Percentiles rank a stretch among this genome's conserved stretches.
phyloP scores from a whole-genome alignment of 139 green algal species.

The Edaphochlamys debaryana region DNA sequence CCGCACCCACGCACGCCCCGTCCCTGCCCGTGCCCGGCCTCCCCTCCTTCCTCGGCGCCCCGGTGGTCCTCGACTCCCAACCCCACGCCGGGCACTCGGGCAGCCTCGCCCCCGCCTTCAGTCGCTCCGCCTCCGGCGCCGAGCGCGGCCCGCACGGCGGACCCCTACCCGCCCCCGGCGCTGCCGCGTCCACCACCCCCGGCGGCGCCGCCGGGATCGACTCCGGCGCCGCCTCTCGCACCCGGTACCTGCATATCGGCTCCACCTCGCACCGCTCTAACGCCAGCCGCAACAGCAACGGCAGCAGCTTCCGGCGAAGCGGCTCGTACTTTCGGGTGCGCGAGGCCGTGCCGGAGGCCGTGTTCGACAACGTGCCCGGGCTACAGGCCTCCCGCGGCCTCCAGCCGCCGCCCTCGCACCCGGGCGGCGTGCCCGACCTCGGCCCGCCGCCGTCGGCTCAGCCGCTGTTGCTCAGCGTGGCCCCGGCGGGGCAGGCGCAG shows the following conservation, averaged over 20 bases:
- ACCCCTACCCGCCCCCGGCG: too few species aligned
- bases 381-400: neutral
- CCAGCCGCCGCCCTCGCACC: constrained; percentile 11
- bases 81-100: neutral
- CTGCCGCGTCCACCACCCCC: neutral
- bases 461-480: neutral
- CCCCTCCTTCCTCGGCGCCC: constrained; percentile 10
- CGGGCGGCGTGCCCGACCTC: constrained; percentile 12
- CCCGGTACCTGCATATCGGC: neutral
- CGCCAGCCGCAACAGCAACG: neutral
- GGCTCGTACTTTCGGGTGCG: constrained; percentile 37
- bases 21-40: neutral
- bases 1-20: neutral
- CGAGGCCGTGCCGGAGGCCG: constrained; percentile 21
- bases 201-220: neutral
- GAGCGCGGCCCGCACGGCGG: too few species aligned
- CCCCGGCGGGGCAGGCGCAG: too few species aligned
- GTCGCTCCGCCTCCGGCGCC: too few species aligned
- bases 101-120: neutral
- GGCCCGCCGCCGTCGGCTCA: neutral
- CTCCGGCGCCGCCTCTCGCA: neutral
- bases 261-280: neutral
- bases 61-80: constrained; percentile 3
- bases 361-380: neutral
- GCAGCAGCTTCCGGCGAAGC: constrained; percentile 3